Conservation (phyloP, 1,139 yeast species). For the Kodamaea sp. region DNA sequence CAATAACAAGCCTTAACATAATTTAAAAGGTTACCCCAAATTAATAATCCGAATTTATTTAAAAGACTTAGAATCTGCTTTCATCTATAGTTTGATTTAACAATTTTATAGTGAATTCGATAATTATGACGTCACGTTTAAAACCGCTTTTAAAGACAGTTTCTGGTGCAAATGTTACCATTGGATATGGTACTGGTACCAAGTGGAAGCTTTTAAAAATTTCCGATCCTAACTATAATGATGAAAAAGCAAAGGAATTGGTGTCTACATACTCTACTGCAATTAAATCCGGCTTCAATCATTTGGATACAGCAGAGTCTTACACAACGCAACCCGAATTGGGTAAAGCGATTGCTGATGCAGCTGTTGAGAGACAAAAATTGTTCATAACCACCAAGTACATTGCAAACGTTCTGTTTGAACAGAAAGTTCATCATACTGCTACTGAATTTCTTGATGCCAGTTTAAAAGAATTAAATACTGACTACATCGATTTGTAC, state of each 20-base stretch:
- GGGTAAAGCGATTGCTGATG: slow-evolving; percentile 16
- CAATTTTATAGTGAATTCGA: no score
- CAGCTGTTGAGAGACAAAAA: slow-evolving; percentile 18
- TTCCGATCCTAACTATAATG: slow-evolving; percentile 7
- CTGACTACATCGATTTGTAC: slow-evolving; percentile 18
- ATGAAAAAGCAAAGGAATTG: slow-evolving; percentile 9
- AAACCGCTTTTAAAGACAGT: slow-evolving; percentile 6
- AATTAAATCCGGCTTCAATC: slow-evolving; percentile 18
- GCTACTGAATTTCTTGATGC: slow-evolving; percentile 13
- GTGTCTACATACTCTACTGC: slow-evolving; percentile 12
- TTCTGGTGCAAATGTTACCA: slow-evolving; percentile 11
- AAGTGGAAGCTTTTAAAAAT: slow-evolving; percentile 16
- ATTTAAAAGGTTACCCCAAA: no score
- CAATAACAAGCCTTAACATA: no score
- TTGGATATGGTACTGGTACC: slow-evolving; percentile 21
- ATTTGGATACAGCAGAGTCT: slow-evolving; percentile 26
- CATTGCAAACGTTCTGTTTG: slow-evolving; percentile 9
- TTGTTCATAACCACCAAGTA: slow-evolving; percentile 24
- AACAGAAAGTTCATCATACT: slow-evolving; percentile 6
- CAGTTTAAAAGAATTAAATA: slow-evolving; percentile 15
- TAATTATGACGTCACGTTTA: no score
- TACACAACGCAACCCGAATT: slow-evolving; percentile 25
- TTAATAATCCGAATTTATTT: no score
- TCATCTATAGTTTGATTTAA: no score
- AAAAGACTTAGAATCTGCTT: no score